Evolutionary conservation across 305 asterid genomes (phyloP), one percentile per base, ranked within the genome.

Genomic region (Salvia sclarea): DNA sequence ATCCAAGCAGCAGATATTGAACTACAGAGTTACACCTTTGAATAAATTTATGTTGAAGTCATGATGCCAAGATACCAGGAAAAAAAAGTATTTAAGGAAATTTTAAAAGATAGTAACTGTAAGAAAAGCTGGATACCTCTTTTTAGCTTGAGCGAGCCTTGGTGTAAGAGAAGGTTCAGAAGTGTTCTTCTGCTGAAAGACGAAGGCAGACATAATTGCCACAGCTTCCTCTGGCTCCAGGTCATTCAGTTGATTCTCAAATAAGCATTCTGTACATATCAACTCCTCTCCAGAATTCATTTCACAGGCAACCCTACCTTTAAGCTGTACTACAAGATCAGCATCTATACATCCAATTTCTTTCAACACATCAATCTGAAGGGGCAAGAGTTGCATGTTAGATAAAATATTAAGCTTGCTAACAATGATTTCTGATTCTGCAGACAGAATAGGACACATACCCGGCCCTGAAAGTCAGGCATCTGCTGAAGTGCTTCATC

Each of bases 391-490:
- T 21, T 54, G 43, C 12, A 70, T 61, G 76, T 75, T 47, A 83
- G 67, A 75, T 30, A 75, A 64, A 57, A 12, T 13, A 54, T 11
- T 17, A 44, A 54, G 64, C 54, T 61, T 50, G 33, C 41, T 14
- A 47, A 44, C 25, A 52, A 38, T 49, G 45, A 64, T 22, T 69
- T 24, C 44, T 56, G 47, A 43, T 58, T 62, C 69, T 58, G 63
- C 37, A n/a, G 12, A 62, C 57, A 76, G 71, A 71, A 28, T 66
- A 72, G 38, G 68, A 56, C 43, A 82, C 95, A 14, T 89, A 94
- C 99, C 82, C 99, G 95, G 56, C 97, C 99, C 88, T 86, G 98
- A 86, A 94, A 94, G 77, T 88, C 95, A 16, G 99, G 99, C 99
- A 91, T 94, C 82, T 91, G 96, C 85, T 82, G 84, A 71, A 94